phyloP scores from a whole-genome alignment of 2,329 filamentous ascomycete species.

The Trichoderma harzianum region DNA sequence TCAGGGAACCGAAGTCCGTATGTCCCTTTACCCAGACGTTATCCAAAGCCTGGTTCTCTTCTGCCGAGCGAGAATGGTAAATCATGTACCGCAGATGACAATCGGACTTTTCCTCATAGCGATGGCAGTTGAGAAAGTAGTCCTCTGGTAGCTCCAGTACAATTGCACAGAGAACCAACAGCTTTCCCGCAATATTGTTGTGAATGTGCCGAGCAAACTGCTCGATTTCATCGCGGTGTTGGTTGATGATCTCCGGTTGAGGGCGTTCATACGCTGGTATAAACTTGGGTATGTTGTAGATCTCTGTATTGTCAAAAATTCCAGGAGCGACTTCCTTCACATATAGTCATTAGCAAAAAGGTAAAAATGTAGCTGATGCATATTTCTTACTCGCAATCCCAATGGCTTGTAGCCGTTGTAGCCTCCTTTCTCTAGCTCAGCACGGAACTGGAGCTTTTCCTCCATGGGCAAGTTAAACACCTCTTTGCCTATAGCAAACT shows the following conservation, averaged over 20 bases:
- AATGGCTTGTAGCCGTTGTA: neutral
- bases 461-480: neutral
- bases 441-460: neutral
- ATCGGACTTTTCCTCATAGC: neutral
- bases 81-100: neutral
- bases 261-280: neutral
- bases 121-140: neutral
- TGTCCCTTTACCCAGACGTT: neutral
- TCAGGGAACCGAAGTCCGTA: neutral
- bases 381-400: neutral
- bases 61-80: rapidly evolving
- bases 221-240: neutral
- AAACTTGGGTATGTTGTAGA: neutral
- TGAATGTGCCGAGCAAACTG: neutral
- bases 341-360: neutral
- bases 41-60: neutral
- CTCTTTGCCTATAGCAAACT: neutral
- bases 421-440: neutral
- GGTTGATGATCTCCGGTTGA: neutral
- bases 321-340: neutral
- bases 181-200: neutral
- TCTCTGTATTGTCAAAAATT: neutral
- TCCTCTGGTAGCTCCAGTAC: neutral
- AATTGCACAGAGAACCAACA: neutral
- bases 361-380: neutral